Percentiles rank a stretch among this genome's conserved stretches.
These are phyloP conservation scores for Endothia cerciana DNA, from an alignment of 2,329 filamentous ascomycete species.

Conservation along the genomic window DNA sequence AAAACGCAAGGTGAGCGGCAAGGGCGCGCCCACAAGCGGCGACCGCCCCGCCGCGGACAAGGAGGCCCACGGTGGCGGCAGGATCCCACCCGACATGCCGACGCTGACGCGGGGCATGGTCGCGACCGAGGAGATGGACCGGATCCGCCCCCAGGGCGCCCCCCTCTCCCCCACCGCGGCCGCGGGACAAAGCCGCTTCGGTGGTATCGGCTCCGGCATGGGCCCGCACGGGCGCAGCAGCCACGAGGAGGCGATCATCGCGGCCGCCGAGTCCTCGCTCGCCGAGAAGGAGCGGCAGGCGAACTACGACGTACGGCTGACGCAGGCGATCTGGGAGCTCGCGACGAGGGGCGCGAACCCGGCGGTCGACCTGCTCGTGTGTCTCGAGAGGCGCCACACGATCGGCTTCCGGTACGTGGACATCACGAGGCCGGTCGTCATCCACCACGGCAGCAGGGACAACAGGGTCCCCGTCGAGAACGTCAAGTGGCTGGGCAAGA, in stretches of 20 bases:
- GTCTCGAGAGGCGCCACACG: slow-evolving; percentile 84
- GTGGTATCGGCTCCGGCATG: slow-evolving; percentile 10
- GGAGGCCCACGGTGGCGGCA: slow-evolving; percentile 48
- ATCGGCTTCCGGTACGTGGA: slow-evolving; percentile 98
- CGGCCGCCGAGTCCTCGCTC: slow-evolving; percentile 62
- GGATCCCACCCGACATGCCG: slow-evolving; percentile 33
- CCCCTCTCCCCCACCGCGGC: slow-evolving; percentile 34
- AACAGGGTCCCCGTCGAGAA: slow-evolving; percentile 94
- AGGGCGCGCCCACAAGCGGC: slow-evolving; percentile 42
- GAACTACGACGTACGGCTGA: slow-evolving; percentile 82
- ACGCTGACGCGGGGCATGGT: slow-evolving; percentile 33
- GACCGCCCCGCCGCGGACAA: slow-evolving; percentile 49
- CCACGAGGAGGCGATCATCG: slow-evolving; percentile 43
- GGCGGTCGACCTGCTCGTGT: slow-evolving; percentile 89
- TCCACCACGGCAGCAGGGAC: slow-evolving; percentile 91
- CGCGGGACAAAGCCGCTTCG: slow-evolving; percentile 19
- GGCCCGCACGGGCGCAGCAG: slow-evolving; percentile 13
- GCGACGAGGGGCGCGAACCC: slow-evolving; percentile 92
- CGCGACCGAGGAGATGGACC: slow-evolving; percentile 55
- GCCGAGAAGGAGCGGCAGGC: slow-evolving; percentile 73
- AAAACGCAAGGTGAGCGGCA: slow-evolving; percentile 41
- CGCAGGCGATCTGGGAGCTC: slow-evolving; percentile 91
- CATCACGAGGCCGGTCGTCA: slow-evolving; percentile 87
- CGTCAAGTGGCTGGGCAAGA: slow-evolving; percentile 90
- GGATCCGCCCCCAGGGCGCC: slow-evolving; percentile 41